A percentile compares a stretch with the other conserved stretches of the same genome.
Conservation (phyloP, 768 basidiomycete species). For the Collybia sordida region DNA sequence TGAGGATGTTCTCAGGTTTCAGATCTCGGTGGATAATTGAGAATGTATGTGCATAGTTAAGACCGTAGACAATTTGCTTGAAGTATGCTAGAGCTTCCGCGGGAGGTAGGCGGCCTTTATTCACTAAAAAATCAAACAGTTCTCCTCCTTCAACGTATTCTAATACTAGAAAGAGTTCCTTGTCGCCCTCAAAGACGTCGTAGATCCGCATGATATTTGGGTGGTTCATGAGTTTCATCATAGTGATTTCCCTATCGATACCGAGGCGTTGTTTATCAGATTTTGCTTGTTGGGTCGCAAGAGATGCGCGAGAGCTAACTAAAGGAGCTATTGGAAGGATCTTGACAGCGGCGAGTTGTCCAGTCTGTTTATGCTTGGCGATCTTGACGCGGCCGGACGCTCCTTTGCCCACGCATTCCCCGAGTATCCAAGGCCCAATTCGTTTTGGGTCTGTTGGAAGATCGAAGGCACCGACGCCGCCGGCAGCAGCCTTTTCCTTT, state of each 20-base stretch:
- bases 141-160: conserved; percentile 97
- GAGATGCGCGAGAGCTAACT: conserved; percentile 67
- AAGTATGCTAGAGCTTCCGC: conserved; percentile 89
- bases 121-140: conserved; percentile 94
- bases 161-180: conserved; percentile 87
- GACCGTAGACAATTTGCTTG: conserved; percentile 92
- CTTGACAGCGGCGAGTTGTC: conserved; percentile 93
- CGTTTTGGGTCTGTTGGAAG: conserved; percentile 80
- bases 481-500: conserved; percentile 84
- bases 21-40: conserved; percentile 98
- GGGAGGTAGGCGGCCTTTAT: conserved; percentile 76
- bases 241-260: conserved; percentile 92
- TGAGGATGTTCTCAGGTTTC: conserved; percentile 96
- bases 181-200: conserved; percentile 93
- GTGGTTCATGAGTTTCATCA: conserved; percentile 99
- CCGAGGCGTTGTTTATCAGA: conserved; percentile 81
- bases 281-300: conserved; percentile 66
- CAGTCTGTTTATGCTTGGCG: conserved; percentile 81
- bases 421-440: conserved; percentile 92
- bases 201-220: conserved; percentile 95
- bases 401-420: conserved; percentile 92
- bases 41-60: conserved; percentile 96
- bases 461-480: conserved; percentile 70
- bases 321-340: conserved; percentile 86
- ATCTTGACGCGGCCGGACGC: conserved; percentile 94